Evolutionary conservation across 768 basidiomycete species (phyloP).

Genomic region (Phlebiopsis gigantea): DNA sequence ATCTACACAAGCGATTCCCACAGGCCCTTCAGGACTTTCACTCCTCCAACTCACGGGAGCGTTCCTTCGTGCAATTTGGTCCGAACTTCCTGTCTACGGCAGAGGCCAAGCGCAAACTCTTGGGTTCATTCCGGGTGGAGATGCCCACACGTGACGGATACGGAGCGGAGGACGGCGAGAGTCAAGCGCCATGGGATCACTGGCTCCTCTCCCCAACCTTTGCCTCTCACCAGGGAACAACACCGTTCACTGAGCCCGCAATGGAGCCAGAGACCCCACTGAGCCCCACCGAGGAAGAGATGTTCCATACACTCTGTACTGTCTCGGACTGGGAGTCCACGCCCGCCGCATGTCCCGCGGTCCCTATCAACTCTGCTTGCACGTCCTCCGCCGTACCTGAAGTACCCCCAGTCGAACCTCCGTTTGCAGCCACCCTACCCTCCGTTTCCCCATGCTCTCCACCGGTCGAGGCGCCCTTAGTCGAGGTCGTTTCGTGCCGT

Average conservation of each 20-base stretch:
- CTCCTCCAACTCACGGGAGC: slow-evolving; percentile 39
- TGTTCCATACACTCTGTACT: slow-evolving; percentile 59
- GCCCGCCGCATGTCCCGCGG: slow-evolving; percentile 33
- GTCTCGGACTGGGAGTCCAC: slow-evolving; percentile 28
- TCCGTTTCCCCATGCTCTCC: not conserved
- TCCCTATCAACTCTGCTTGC: not conserved
- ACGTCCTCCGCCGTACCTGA: not conserved
- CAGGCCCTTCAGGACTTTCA: slow-evolving; percentile 55
- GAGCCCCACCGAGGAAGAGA: slow-evolving; percentile 64
- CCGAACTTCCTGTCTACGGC: slow-evolving; percentile 53
- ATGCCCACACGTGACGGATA: slow-evolving; percentile 17
- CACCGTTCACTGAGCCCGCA: not conserved
- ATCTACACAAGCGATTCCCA: slow-evolving; percentile 60
- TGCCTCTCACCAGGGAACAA: not conserved
- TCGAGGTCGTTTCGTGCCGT: slow-evolving; percentile 13
- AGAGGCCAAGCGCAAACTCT: slow-evolving; percentile 31
- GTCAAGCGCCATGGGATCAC: not conserved
- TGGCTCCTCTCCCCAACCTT: not conserved
- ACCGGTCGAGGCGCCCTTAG: slow-evolving; percentile 2
- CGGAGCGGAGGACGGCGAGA: not conserved
- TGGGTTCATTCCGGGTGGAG: slow-evolving; percentile 19
- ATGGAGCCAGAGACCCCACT: slow-evolving; percentile 44
- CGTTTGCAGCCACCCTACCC: not conserved
- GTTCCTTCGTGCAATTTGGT: slow-evolving; percentile 56
- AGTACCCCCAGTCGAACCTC: not conserved